These are phyloP conservation scores for Priceomyces medius DNA, from an alignment of 805 yeast genomes.

Conservation along the genomic window DNA sequence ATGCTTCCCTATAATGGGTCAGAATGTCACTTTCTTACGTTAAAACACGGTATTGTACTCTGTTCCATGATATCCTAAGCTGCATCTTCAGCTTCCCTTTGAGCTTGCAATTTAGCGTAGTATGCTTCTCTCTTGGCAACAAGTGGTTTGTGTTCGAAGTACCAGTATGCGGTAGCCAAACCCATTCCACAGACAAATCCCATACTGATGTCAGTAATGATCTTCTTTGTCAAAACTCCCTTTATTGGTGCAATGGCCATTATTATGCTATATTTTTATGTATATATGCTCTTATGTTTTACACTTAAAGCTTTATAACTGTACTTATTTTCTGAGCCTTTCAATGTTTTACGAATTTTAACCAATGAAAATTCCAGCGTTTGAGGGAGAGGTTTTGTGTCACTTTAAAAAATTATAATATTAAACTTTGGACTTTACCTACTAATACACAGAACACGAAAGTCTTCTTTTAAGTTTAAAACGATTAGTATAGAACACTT, in stretches of 20 bases:
- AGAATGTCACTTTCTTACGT: neutral
- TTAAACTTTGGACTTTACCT: neutral
- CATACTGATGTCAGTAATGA: conserved; percentile 71
- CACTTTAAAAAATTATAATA: conserved; percentile 5
- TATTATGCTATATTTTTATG: no score
- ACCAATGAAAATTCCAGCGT: conserved; percentile 12
- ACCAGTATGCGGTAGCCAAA: conserved; percentile 69
- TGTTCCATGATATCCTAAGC: conserved; percentile 14
- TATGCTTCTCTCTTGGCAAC: conserved; percentile 79
- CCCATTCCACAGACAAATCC: conserved; percentile 64
- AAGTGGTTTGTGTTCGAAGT: conserved; percentile 79
- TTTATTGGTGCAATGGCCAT: conserved; percentile 86
- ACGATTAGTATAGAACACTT: no score
- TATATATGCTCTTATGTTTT: neutral
- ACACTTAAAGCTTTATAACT: neutral
- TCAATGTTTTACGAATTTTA: conserved; percentile 2
- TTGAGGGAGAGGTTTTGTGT: conserved; percentile 10
- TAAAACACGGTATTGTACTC: neutral
- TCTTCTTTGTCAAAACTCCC: conserved; percentile 78
- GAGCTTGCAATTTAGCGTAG: conserved; percentile 75
- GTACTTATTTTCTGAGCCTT: neutral
- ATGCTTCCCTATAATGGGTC: neutral
- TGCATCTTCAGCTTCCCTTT: conserved; percentile 61
- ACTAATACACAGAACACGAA: no score
- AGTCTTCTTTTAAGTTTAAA: no score